Evolutionary conservation across 169 alveolate genomes (phyloP).

Genomic region (Eimeria maxima): DNA sequence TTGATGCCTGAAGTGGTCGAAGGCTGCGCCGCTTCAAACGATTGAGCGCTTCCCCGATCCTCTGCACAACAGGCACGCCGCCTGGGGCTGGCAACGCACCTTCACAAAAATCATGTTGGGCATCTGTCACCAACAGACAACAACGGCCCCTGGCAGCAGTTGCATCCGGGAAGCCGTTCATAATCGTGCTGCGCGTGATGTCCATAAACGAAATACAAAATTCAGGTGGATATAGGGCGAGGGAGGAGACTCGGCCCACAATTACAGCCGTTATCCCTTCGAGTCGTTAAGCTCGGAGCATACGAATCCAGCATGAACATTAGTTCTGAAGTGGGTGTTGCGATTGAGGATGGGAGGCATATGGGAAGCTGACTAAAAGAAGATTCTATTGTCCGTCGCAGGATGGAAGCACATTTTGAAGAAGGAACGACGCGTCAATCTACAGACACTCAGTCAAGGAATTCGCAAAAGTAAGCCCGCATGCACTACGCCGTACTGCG

Average conservation of each 20-base stretch:
- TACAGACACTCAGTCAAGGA: background rate
- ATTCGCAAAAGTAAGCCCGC: background rate
- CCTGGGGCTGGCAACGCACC: constrained; percentile 76
- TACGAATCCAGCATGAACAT: background rate
- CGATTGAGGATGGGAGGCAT: background rate
- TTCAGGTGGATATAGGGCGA: background rate
- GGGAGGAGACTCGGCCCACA: background rate
- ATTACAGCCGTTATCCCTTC: background rate
- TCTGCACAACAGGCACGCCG: background rate
- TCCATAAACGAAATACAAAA: background rate
- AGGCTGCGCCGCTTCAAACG: background rate
- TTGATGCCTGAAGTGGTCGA: background rate
- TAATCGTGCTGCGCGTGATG: background rate
- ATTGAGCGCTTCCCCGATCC: constrained; percentile 37
- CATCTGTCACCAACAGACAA: constrained; percentile 70
- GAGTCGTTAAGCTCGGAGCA: background rate
- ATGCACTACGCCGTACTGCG: background rate
- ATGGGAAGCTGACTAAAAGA: background rate
- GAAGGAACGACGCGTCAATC: background rate
- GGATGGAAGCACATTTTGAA: background rate
- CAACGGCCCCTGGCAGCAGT: background rate
- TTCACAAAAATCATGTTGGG: constrained; percentile 79
- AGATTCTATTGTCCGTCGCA: background rate
- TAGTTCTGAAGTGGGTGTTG: background rate
- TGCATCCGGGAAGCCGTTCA: background rate